Evolutionary conservation across 1,139 yeast genomes (phyloP).

Genomic region (Entelexis paramagnoliae): DNA sequence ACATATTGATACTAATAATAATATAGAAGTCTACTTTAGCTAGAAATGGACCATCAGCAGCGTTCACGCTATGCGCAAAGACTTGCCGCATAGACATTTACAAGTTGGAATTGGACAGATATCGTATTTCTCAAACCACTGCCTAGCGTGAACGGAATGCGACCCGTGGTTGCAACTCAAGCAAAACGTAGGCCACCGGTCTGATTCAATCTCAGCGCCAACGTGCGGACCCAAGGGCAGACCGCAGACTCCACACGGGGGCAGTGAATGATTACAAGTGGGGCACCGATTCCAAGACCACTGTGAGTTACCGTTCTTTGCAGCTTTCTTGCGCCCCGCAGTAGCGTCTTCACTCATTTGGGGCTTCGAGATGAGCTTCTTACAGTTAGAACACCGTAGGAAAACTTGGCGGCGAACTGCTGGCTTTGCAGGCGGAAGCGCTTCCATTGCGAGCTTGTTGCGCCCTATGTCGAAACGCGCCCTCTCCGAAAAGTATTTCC

Average conservation of each 20-base stretch:
- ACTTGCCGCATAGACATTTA: constrained; percentile 49
- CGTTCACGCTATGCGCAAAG: not conserved
- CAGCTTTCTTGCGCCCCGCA: not conserved
- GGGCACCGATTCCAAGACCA: constrained; percentile 42
- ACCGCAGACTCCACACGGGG: constrained; percentile 83
- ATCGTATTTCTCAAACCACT: constrained; percentile 82
- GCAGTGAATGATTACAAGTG: constrained; percentile 80
- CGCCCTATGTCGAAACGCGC: constrained; percentile 81
- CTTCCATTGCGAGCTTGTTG: constrained; percentile 38
- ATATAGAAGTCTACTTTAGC: too few relatives aligned
- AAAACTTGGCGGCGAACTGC: constrained; percentile 65
- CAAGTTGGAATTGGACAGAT: constrained; percentile 95
- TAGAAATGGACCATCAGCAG: too few relatives aligned
- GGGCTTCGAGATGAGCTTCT: constrained; percentile 36
- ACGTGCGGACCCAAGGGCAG: constrained; percentile 69
- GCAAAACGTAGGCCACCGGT: constrained; percentile 74
- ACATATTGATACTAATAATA: too few relatives aligned
- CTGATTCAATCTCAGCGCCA: constrained; percentile 29
- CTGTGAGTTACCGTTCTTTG: not conserved
- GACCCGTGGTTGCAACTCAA: constrained; percentile 84
- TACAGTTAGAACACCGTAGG: constrained; percentile 73
- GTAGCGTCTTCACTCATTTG: not conserved
- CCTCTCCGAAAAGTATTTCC: constrained; percentile 67
- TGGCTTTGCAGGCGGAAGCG: constrained; percentile 40
- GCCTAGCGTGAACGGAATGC: constrained; percentile 92